phyloP scores from a whole-genome alignment of 192 early-diverging fungal genomes.

The Coemansia sp. region DNA sequence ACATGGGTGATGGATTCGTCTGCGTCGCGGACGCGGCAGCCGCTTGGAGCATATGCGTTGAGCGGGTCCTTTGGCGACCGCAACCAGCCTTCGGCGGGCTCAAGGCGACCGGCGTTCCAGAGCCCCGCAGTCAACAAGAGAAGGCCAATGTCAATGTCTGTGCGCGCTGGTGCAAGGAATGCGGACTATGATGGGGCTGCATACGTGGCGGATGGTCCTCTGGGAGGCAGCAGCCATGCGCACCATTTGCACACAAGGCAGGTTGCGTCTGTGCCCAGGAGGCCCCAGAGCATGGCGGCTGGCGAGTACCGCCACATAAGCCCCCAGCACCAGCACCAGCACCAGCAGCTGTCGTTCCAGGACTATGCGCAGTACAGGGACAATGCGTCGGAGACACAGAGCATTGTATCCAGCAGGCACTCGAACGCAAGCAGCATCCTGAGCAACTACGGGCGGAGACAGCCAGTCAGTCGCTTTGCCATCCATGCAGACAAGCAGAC shows the following conservation, averaged over 20 bases:
- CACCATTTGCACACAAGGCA: not conserved
- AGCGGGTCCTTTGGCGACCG: not conserved
- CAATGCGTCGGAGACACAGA: conserved; percentile 29
- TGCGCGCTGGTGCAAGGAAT: no score
- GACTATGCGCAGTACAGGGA: conserved; percentile 15
- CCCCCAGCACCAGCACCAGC: not conserved
- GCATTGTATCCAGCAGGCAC: conserved; percentile 43
- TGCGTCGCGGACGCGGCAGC: conserved; percentile 35
- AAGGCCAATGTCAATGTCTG: not conserved
- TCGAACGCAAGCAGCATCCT: conserved; percentile 41
- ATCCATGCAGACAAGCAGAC: conserved; percentile 38
- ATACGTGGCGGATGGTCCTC: not conserved
- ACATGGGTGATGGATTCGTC: conserved; percentile 51
- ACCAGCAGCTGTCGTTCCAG: not conserved
- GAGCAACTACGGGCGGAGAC: conserved; percentile 28
- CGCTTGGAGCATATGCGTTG: conserved; percentile 41
- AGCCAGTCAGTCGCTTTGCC: conserved; percentile 41
- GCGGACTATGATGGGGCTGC: not conserved
- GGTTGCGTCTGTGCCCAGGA: conserved; percentile 1
- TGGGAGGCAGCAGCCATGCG: no score
- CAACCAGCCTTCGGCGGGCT: not conserved
- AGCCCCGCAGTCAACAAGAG: conserved; percentile 4
- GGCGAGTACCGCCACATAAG: conserved; percentile 12
- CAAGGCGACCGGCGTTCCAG: not conserved
- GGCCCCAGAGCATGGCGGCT: conserved; percentile 11